A percentile compares a stretch with the other conserved stretches of the same genome.
phyloP scores from a whole-genome alignment of 371 early-diverging fungal species.

The Mucor irregularis region DNA sequence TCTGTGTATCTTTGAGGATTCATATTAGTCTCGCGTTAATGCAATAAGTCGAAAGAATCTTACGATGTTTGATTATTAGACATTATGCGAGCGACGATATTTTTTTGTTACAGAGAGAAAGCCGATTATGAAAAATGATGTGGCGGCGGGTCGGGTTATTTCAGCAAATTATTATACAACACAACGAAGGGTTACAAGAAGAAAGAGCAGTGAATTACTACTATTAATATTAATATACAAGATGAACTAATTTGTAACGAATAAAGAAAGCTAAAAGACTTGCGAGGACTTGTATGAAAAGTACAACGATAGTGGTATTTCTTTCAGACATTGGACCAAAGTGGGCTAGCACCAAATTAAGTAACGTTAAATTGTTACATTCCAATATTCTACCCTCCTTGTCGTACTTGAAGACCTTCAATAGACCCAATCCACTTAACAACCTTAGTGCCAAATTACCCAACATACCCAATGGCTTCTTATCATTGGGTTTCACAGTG shows the following conservation, averaged over 20 bases:
- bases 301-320: conserved; percentile 57
- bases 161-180: too few relatives aligned
- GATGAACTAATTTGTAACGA: conserved; percentile 73
- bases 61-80: conserved; percentile 9
- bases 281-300: conserved; percentile 63
- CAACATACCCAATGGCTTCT: conserved; percentile 37
- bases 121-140: too few relatives aligned
- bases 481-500: conserved; percentile 27
- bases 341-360: conserved; percentile 84
- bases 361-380: conserved; percentile 88
- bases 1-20: not conserved
- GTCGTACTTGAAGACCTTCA: conserved; percentile 62
- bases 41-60: not conserved
- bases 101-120: too few relatives aligned
- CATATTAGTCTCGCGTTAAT: not conserved
- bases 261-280: conserved; percentile 76
- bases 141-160: too few relatives aligned
- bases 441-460: conserved; percentile 40
- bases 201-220: too few relatives aligned
- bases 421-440: conserved; percentile 39
- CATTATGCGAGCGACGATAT: not conserved
- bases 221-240: conserved; percentile 59
- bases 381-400: conserved; percentile 51
- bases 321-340: conserved; percentile 78
- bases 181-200: too few relatives aligned